A percentile compares a stretch with the other conserved stretches of the same genome.
These are phyloP conservation scores for Coemansia sp. DNA, from an alignment of 192 early-diverging fungal species.

Conservation along the genomic window DNA sequence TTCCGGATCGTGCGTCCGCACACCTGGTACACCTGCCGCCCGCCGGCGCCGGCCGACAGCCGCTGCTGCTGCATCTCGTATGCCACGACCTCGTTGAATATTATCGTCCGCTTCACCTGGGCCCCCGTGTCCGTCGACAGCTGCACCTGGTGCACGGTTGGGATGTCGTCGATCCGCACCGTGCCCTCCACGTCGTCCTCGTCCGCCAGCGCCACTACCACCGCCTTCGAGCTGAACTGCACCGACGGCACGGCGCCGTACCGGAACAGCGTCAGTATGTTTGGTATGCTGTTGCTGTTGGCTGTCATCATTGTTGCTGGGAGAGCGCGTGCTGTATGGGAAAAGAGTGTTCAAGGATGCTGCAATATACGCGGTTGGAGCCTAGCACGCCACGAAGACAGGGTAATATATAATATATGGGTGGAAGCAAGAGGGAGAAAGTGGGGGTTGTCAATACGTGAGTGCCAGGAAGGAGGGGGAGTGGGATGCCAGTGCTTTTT, in stretches of 20 bases:
- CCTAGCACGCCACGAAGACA: background rate
- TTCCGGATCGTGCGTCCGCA: constrained; percentile 26
- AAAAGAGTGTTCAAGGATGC: no score
- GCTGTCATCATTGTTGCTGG: background rate
- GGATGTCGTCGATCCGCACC: constrained; percentile 24
- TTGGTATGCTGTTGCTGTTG: background rate
- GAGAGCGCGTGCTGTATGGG: no score
- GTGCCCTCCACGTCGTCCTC: constrained; percentile 29
- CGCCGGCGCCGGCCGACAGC: constrained; percentile 14
- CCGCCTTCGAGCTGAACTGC: constrained; percentile 31
- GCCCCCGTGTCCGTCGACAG: constrained; percentile 18
- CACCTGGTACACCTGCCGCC: constrained; percentile 32
- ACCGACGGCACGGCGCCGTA: constrained; percentile 13
- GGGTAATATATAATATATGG: background rate
- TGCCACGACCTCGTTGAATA: constrained; percentile 30
- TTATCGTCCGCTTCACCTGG: constrained; percentile 32
- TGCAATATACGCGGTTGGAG: background rate
- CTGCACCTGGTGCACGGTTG: constrained; percentile 29
- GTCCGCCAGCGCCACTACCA: constrained; percentile 9
- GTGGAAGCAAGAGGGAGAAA: background rate
- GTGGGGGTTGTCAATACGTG: background rate
- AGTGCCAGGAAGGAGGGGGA: background rate
- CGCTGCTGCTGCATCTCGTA: constrained; percentile 40
- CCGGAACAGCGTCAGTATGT: constrained; percentile 9
- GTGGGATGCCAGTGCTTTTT: background rate